Evolutionary conservation across 2,329 filamentous ascomycete genomes (phyloP).

Genomic region (Stemphylium beticola): DNA sequence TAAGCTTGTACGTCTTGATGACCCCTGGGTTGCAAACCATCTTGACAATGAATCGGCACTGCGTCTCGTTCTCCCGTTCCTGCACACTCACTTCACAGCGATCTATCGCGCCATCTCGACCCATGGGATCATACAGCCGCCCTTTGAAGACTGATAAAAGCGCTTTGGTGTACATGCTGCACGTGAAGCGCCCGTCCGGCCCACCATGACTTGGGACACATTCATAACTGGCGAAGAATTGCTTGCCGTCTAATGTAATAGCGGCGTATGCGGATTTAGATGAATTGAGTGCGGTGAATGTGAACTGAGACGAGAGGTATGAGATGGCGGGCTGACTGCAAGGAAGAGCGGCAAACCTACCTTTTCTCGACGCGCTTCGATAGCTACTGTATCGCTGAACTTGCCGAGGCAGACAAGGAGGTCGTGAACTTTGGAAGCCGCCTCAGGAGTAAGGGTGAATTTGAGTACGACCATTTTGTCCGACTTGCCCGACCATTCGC

Average conservation of each 20-base stretch:
- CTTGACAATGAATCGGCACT: constrained; percentile 76
- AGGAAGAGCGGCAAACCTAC: constrained; percentile 51
- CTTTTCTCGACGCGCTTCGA: constrained; percentile 73
- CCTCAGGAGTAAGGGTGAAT: constrained; percentile 77
- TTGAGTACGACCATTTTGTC: constrained; percentile 59
- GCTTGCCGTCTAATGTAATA: constrained; percentile 68
- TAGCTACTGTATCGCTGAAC: constrained; percentile 78
- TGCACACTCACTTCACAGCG: constrained; percentile 76
- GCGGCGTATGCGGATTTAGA: constrained; percentile 81
- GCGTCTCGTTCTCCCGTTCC: constrained; percentile 69
- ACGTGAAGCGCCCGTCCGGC: constrained; percentile 67
- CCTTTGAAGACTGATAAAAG: constrained; percentile 77
- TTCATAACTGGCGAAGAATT: constrained; percentile 76
- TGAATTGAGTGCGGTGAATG: constrained; percentile 77
- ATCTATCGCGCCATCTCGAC: constrained; percentile 74
- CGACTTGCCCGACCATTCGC: constrained; percentile 12
- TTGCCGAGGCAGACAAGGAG: constrained; percentile 75
- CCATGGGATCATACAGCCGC: constrained; percentile 66
- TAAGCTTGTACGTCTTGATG: constrained; percentile 77
- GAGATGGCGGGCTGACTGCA: constrained; percentile 22
- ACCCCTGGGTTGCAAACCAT: constrained; percentile 78
- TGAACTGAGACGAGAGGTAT: constrained; percentile 56
- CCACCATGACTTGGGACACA: constrained; percentile 57
- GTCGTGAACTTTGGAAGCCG: constrained; percentile 73
- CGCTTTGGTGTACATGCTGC: constrained; percentile 72